Evolutionary conservation across 2,329 filamentous ascomycete genomes (phyloP), one percentile per base, ranked within the genome.

Genomic region (Tolypocladium tropicale): DNA sequence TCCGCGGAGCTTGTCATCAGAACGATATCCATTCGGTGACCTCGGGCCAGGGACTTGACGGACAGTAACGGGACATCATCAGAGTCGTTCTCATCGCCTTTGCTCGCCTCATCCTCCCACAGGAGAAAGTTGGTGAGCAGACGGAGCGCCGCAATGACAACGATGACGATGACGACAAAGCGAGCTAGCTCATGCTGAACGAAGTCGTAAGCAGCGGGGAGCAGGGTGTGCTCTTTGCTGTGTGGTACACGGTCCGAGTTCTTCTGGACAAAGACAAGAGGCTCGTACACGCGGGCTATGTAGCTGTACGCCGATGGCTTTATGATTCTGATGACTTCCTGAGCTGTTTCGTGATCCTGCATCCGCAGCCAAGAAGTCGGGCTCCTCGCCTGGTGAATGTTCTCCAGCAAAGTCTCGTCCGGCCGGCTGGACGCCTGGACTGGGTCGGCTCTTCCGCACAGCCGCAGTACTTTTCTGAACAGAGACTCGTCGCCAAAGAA

Each of bases 341-440:
- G 81, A 2, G 88, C 88, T 1, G 88, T 90, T 64, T 89, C 86
- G 62, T 90, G 87, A 62, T 92, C 88, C 67, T 92, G 89, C 56
- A 90, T 76, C 30, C 81, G 80, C 53, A 92, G 75, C 89, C 89
- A 93, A 18, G 88, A 86, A 4, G 80, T 83, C 1, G 86, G 88
- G n/a, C 84, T 88, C 58, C 88, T 78, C 2, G 86, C 87, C 65
- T 90, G 87, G 63, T 92, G 85, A 58, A 91, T 80, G 25, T 81
- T 78, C 12, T 84, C 76, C 2, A 83, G 75, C 3, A 79, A 66
- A 2, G 79, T 68, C 5, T 62, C 59, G 46, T 65, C 66, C 12
- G 64, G 74, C 34, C 34, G 70, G 66, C 53, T 68, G 69, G 25
- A 69, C 56, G 23, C 48, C 11, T 61, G 60, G 9, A 55, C 39